phyloP scores from a whole-genome alignment of 1,284 basidiomycete species.

The Melampsora occidentalis region DNA sequence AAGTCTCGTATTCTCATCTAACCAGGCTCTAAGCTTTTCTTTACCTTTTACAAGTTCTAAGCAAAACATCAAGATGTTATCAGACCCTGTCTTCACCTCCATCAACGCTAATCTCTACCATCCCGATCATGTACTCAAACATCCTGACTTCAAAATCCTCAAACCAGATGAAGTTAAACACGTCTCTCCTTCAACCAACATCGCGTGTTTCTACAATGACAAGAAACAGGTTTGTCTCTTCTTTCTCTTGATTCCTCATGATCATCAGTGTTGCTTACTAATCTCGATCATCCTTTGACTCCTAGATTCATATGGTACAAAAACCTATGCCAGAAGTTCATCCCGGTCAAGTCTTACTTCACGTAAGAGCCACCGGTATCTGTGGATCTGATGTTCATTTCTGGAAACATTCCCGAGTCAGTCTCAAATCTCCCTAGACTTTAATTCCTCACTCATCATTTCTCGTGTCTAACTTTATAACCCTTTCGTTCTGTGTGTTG shows the following conservation, averaged over 20 bases:
- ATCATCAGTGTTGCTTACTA: not conserved
- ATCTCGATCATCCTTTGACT: constrained; percentile 1
- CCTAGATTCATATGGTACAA: constrained; percentile 50
- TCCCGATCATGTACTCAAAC: constrained; percentile 14
- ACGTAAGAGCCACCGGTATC: constrained; percentile 50
- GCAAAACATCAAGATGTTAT: not conserved
- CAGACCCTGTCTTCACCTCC: constrained; percentile 29
- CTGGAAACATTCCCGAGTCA: constrained; percentile 50
- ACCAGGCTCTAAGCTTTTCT: not conserved
- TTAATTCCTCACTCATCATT: not conserved
- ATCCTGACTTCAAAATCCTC: constrained; percentile 29
- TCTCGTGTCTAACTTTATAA: not conserved
- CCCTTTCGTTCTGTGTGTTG: constrained; percentile 47
- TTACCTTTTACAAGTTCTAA: not conserved
- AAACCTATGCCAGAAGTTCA: constrained; percentile 47
- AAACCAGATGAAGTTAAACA: constrained; percentile 9
- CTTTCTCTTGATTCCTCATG: not conserved
- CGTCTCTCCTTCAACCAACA: constrained; percentile 16
- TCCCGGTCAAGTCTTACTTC: constrained; percentile 51
- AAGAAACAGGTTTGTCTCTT: constrained; percentile 31
- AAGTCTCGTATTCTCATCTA: not conserved
- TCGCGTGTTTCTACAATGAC: constrained; percentile 40
- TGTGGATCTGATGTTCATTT: constrained; percentile 51
- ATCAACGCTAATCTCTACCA: constrained; percentile 27
- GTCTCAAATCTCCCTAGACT: not conserved